Evolutionary conservation across 805 yeast genomes (phyloP).

Genomic region (Candida hispaniensis): DNA sequence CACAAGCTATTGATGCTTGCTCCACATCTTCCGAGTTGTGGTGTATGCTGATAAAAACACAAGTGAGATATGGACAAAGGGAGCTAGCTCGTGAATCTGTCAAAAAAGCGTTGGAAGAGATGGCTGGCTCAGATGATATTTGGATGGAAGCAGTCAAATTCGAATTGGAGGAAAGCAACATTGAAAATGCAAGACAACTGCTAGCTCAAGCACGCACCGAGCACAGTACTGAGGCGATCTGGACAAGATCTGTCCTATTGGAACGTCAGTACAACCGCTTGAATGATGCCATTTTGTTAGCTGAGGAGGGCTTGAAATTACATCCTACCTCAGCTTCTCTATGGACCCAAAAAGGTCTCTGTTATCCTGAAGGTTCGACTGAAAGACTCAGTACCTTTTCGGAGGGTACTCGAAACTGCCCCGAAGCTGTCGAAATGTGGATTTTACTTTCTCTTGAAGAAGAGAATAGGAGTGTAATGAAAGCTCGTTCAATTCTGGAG

Average conservation of each 20-base stretch:
- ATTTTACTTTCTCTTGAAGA: slow-evolving; percentile 39
- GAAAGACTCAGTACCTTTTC: slow-evolving; percentile 33
- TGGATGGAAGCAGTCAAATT: slow-evolving; percentile 68
- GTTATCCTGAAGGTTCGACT: slow-evolving; percentile 29
- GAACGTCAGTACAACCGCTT: slow-evolving; percentile 33
- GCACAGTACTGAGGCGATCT: slow-evolving; percentile 40
- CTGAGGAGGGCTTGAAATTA: slow-evolving; percentile 38
- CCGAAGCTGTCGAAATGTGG: slow-evolving; percentile 44
- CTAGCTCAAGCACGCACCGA: slow-evolving; percentile 34
- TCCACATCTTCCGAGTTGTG: slow-evolving; percentile 43
- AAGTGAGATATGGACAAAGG: slow-evolving; percentile 43
- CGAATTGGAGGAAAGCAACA: slow-evolving; percentile 37
- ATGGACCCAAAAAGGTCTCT: slow-evolving; percentile 53
- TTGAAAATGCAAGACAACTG: slow-evolving; percentile 30
- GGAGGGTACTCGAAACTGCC: slow-evolving; percentile 41
- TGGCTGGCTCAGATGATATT: slow-evolving; percentile 42
- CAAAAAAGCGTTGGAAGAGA: slow-evolving; percentile 34
- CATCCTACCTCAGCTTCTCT: slow-evolving; percentile 45
- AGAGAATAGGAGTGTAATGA: slow-evolving; percentile 36
- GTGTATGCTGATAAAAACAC: slow-evolving; percentile 64
- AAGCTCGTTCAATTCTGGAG: slow-evolving; percentile 66
- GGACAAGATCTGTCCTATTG: slow-evolving; percentile 50
- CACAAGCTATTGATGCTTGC: slow-evolving; percentile 41
- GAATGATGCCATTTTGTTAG: slow-evolving; percentile 33
- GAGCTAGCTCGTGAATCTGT: slow-evolving; percentile 46